A percentile compares a stretch with the other conserved stretches of the same genome.
Evolutionary conservation across 176 grass and related monocot genomes (phyloP).

Genomic region (Luzula sylvatica): DNA sequence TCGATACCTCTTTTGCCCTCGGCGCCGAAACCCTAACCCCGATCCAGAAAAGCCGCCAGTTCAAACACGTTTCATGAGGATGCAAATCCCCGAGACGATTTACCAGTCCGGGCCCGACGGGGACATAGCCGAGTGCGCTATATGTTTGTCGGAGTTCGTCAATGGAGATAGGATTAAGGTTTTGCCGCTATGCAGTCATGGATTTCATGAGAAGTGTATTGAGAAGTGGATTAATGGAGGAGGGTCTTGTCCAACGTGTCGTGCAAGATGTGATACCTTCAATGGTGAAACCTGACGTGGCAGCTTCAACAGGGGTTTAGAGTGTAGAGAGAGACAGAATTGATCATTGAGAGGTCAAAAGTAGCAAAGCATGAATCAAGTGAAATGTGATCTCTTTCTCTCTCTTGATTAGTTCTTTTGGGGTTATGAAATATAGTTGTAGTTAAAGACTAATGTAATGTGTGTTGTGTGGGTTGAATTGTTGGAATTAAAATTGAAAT

Average conservation of each 20-base stretch:
- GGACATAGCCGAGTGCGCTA: slow-evolving; percentile 17
- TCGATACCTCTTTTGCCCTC: slow-evolving; percentile 13
- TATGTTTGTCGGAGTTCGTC: slow-evolving; percentile 32
- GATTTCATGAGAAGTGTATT: slow-evolving; percentile 31
- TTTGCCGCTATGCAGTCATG: slow-evolving; percentile 27
- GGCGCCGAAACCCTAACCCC: not conserved
- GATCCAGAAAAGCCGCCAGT: slow-evolving; percentile 12
- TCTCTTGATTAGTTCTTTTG: slow-evolving; percentile 3
- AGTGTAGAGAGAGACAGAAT: not conserved
- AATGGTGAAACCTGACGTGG: not conserved
- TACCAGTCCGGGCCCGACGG: not conserved
- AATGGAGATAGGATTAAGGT: slow-evolving; percentile 23
- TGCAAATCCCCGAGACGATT: slow-evolving; percentile 1
- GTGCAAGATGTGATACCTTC: slow-evolving; percentile 13
- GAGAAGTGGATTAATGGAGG: slow-evolving; percentile 29
- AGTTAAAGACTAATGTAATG: not conserved
- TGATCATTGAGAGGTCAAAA: not conserved
- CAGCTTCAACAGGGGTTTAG: not conserved
- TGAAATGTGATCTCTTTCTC: slow-evolving; percentile 10
- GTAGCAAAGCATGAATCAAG: slow-evolving; percentile 14
- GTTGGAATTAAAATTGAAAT: not conserved
- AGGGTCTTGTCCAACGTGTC: slow-evolving; percentile 32
- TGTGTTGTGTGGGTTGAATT: not conserved
- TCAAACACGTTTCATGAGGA: not conserved
- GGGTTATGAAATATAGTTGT: not conserved